Conservation (phyloP, 345 rosid species). For the Passiflora organensis region DNA sequence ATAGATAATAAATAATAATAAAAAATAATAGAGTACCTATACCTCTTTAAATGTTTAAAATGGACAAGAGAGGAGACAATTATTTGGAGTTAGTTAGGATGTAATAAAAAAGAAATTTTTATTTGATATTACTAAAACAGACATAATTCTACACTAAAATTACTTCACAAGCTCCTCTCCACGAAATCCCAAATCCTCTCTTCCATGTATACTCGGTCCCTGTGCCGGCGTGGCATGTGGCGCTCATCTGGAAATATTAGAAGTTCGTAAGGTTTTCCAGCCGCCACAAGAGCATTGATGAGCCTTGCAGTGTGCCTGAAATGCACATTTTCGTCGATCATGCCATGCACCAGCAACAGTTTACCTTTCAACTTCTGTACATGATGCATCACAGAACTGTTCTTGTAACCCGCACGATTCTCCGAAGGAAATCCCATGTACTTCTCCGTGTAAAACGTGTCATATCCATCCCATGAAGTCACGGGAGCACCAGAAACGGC, state of each 20-base stretch:
- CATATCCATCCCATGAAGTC: constrained; percentile 95
- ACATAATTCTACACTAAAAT: background rate
- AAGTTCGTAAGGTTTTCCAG: constrained; percentile 63
- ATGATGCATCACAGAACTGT: constrained; percentile 73
- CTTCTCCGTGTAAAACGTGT: constrained; percentile 87
- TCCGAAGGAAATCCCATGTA: constrained; percentile 83
- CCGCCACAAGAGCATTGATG: constrained; percentile 69
- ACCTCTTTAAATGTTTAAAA: no score
- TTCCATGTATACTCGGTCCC: constrained; percentile 81
- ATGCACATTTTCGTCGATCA: constrained; percentile 96
- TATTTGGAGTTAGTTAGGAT: no score
- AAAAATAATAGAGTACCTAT: no score
- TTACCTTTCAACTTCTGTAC: constrained; percentile 57
- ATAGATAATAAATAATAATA: no score
- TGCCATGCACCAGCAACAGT: constrained; percentile 76
- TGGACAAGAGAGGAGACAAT: no score
- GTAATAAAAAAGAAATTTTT: no score
- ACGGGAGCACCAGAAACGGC: constrained; percentile 90
- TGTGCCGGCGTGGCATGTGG: constrained; percentile 67
- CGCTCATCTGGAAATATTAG: constrained; percentile 85
- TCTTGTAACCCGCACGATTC: constrained; percentile 33
- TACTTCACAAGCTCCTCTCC: constrained; percentile 56
- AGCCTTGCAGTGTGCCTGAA: constrained; percentile 92
- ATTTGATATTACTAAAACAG: no score
- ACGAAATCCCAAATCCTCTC: constrained; percentile 89